Evolutionary conservation across 257 asterid species (phyloP).

Genomic region (Lantana camara): DNA sequence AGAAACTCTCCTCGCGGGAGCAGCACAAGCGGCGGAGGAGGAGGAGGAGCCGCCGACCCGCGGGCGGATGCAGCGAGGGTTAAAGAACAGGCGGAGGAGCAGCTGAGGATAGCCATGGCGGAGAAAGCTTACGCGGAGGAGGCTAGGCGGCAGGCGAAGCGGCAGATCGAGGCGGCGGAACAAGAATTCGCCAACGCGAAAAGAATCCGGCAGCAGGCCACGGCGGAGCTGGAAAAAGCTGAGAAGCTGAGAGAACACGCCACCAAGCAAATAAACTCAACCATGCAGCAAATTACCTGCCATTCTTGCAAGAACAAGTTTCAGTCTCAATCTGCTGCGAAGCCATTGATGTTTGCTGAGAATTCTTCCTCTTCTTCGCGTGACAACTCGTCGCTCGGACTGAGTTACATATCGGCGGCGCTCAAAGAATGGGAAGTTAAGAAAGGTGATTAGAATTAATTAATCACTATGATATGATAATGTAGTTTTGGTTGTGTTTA

Average conservation of each 20-base stretch:
- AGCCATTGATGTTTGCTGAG: background rate
- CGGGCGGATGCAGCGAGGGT: constrained; percentile 20
- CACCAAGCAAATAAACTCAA: constrained; percentile 42
- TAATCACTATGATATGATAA: background rate
- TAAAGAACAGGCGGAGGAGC: constrained; percentile 43
- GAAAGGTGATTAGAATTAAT: constrained; percentile 29
- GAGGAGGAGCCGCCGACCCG: background rate
- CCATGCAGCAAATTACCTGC: constrained; percentile 64
- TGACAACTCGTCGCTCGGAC: constrained; percentile 33
- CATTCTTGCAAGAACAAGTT: constrained; percentile 56
- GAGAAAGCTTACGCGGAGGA: constrained; percentile 73
- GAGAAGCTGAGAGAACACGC: constrained; percentile 52
- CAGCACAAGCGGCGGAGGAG: constrained; percentile 14
- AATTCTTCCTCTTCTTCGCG: constrained; percentile 19
- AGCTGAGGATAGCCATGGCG: constrained; percentile 50
- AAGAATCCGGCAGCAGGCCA: constrained; percentile 63
- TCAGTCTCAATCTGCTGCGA: constrained; percentile 23
- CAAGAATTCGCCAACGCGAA: constrained; percentile 61
- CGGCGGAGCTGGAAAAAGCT: constrained; percentile 60
- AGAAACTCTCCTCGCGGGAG: constrained; percentile 28
- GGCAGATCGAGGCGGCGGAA: constrained; percentile 66
- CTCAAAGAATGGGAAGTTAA: constrained; percentile 48
- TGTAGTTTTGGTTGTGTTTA: background rate
- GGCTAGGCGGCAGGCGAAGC: constrained; percentile 53
- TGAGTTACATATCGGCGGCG: constrained; percentile 54